Percentiles rank a stretch among this genome's conserved stretches.
Evolutionary conservation across 73 alveolate species (phyloP).

Genomic region (Paramecium octaurelia): DNA sequence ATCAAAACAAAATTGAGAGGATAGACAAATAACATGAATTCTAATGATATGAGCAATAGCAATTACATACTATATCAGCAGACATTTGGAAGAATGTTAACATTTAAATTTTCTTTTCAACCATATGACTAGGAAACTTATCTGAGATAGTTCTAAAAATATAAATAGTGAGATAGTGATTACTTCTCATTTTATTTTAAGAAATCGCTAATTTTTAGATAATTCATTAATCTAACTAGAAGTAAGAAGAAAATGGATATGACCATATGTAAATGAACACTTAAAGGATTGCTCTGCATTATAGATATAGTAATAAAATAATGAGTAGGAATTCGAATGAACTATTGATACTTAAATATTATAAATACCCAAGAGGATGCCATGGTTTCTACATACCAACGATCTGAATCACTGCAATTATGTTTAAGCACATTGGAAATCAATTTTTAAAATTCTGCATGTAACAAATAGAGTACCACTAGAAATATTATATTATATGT

Average conservation of each 20-base stretch:
- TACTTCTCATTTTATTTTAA: constrained; percentile 25
- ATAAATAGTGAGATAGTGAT: not conserved
- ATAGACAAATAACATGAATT: constrained; percentile 44
- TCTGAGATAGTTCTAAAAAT: not conserved
- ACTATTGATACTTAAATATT: not conserved
- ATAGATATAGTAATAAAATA: not conserved
- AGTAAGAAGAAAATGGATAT: not conserved
- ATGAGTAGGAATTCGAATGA: not conserved
- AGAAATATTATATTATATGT: not conserved
- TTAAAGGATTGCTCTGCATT: not conserved
- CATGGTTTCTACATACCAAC: constrained; percentile 35
- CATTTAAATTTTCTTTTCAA: not conserved
- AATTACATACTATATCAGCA: not conserved
- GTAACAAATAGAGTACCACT: constrained; percentile 1
- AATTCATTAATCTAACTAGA: not conserved
- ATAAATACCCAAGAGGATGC: not conserved
- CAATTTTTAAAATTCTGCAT: not conserved
- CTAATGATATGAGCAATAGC: not conserved
- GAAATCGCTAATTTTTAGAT: constrained; percentile 1
- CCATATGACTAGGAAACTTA: not conserved
- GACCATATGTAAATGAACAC: not conserved
- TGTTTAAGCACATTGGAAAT: not conserved
- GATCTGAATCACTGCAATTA: constrained; percentile 33
- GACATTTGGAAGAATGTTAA: constrained; percentile 1
- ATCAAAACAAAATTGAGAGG: constrained; percentile 34